phyloP scores from a whole-genome alignment of 1,139 yeast species.

The Protomyces gravidus region DNA sequence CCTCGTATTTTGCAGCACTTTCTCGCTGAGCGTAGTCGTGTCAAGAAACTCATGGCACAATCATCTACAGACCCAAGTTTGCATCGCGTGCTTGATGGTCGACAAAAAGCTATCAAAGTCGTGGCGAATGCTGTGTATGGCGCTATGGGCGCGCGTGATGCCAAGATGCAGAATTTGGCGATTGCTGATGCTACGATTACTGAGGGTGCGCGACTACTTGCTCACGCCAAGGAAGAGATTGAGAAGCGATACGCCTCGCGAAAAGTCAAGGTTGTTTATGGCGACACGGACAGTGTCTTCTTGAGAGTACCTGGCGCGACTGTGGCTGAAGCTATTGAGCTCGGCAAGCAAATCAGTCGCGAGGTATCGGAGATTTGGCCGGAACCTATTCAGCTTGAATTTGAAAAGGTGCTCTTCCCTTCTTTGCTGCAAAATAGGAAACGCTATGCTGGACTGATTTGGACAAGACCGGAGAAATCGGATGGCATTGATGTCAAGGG shows the following conservation, averaged over 20 bases:
- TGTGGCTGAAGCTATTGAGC: constrained; percentile 17
- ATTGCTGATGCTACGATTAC: constrained; percentile 25
- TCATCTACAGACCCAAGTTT: constrained; percentile 6
- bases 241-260: constrained; percentile 12
- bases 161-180: constrained; percentile 21
- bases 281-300: constrained; percentile 25
- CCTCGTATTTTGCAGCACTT: constrained; percentile 24
- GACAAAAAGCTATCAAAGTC: constrained; percentile 27
- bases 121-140: constrained; percentile 27
- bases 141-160: constrained; percentile 16
- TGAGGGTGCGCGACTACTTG: constrained; percentile 18
- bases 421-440: constrained; percentile 19
- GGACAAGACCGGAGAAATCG: constrained; percentile 11
- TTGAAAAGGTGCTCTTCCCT: constrained; percentile 26
- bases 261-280: constrained; percentile 18
- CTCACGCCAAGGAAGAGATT: constrained; percentile 22
- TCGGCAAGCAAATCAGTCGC: constrained; percentile 15
- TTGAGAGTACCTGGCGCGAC: constrained; percentile 9
- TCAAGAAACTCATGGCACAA: constrained; percentile 14
- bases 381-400: constrained; percentile 21
- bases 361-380: constrained; percentile 24
- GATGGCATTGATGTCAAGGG: constrained; percentile 27
- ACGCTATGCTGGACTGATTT: constrained; percentile 24
- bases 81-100: constrained; percentile 18
- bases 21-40: constrained; percentile 17